Percentiles rank a stretch among this genome's conserved stretches.
Conservation (phyloP, 2,329 filamentous ascomycete genomes). For the Epichloe uncinata region DNA sequence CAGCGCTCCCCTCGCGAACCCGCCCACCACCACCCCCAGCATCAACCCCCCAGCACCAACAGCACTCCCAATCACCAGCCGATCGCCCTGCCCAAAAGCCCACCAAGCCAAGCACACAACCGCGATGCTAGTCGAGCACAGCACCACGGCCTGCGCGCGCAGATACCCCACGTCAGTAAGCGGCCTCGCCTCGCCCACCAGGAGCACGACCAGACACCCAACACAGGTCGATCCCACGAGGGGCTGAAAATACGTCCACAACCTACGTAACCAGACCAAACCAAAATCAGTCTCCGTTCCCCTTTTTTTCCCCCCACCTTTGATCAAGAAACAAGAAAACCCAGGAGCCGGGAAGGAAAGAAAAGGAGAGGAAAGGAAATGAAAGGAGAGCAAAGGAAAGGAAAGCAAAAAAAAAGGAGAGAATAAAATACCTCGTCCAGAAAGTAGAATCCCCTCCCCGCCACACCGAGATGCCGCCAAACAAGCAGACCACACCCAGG, state of each 20-base stretch:
- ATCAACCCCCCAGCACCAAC: slow-evolving; percentile 15
- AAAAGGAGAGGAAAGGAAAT: too few relatives aligned
- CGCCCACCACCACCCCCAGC: slow-evolving; percentile 15
- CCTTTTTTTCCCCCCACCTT: too few relatives aligned
- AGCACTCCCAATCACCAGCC: slow-evolving; percentile 12
- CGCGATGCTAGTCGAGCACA: slow-evolving; percentile 9
- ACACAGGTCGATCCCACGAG: slow-evolving; percentile 10
- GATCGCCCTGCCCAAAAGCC: slow-evolving; percentile 9
- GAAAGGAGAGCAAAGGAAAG: too few relatives aligned
- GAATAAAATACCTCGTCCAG: slow-evolving; percentile 12
- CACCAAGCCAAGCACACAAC: slow-evolving; percentile 12
- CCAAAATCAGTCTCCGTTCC: too few relatives aligned
- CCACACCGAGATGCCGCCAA: slow-evolving; percentile 16
- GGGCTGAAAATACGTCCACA: slow-evolving; percentile 14
- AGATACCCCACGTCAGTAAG: slow-evolving; percentile 16
- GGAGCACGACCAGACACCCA: slow-evolving; percentile 12
- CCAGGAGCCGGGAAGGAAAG: too few relatives aligned
- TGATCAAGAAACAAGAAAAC: too few relatives aligned
- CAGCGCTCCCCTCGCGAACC: slow-evolving; percentile 16
- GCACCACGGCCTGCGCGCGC: slow-evolving; percentile 15
- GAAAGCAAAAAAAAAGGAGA: not conserved
- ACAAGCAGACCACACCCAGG: slow-evolving; percentile 13
- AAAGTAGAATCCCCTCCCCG: slow-evolving; percentile 12
- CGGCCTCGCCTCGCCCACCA: slow-evolving; percentile 14
- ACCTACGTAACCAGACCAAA: slow-evolving; percentile 7